Conservation (phyloP, 83 land plant genomes). For the Diphasiastrum complanatum region DNA sequence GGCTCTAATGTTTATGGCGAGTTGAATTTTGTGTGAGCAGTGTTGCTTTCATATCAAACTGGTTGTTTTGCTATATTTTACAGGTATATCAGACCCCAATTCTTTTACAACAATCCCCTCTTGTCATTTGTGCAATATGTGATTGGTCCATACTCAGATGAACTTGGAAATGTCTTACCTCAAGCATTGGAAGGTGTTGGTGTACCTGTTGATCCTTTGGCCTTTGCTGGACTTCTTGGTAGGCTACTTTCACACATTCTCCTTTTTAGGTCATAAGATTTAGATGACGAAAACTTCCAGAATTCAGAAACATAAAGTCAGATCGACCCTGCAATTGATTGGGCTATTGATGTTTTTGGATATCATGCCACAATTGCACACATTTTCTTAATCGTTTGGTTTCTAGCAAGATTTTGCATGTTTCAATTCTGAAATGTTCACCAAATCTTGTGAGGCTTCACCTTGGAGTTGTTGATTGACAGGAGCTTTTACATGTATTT, state of each 20-base stretch:
- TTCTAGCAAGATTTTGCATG: too few species aligned
- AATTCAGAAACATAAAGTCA: background rate
- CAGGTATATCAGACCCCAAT: slow-evolving; percentile 91
- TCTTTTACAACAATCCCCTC: slow-evolving; percentile 87
- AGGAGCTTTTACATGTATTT: too few species aligned
- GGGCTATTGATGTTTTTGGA: background rate
- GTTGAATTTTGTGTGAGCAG: background rate
- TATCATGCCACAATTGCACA: too few species aligned
- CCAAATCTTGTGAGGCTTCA: too few species aligned
- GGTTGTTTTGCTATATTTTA: slow-evolving; percentile 4
- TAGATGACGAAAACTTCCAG: too few species aligned
- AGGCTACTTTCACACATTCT: slow-evolving; percentile 1
- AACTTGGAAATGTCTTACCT: slow-evolving; percentile 92
- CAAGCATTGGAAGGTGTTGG: slow-evolving; percentile 95
- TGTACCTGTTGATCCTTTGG: slow-evolving; percentile 93
- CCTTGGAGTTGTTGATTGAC: too few species aligned
- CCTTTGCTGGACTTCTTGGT: slow-evolving; percentile 97
- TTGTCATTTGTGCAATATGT: slow-evolving; percentile 82
- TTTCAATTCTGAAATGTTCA: too few species aligned
- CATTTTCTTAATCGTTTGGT: too few species aligned
- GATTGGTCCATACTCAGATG: slow-evolving; percentile 92
- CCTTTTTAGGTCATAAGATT: too few species aligned
- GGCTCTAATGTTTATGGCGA: too few species aligned
- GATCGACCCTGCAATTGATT: background rate
- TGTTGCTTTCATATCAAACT: background rate